These are phyloP conservation scores for Nymphaea thermarum DNA, from an alignment of 164 flowering plant genomes.

Conservation along the genomic window DNA sequence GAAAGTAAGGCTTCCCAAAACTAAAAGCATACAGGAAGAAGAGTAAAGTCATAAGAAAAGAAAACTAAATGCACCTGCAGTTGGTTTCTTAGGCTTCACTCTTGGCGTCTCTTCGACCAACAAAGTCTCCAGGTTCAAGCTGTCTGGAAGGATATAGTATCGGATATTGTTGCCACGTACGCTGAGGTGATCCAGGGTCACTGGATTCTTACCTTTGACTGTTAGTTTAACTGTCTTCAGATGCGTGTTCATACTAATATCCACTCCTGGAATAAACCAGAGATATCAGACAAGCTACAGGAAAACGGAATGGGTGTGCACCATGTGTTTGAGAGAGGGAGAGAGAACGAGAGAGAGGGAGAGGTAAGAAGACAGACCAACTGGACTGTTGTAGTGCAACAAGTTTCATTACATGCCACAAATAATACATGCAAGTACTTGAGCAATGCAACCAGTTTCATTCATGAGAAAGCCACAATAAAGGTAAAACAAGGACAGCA, in stretches of 20 bases:
- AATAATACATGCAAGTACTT: too few species aligned
- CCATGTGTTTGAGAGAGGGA: too few species aligned
- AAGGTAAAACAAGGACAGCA: too few species aligned
- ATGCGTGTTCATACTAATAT: conserved; percentile 93
- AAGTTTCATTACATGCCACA: too few species aligned
- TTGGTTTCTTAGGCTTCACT: conserved; percentile 87
- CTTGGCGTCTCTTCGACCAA: conserved; percentile 86
- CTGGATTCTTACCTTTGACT: conserved; percentile 76
- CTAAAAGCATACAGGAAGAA: background rate
- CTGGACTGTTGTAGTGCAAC: too few species aligned
- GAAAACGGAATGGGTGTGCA: too few species aligned
- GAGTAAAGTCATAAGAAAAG: background rate
- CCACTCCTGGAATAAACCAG: conserved; percentile 50
- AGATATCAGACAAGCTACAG: too few species aligned
- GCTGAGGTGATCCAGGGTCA: conserved; percentile 79
- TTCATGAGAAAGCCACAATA: too few species aligned
- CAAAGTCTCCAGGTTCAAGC: conserved; percentile 81
- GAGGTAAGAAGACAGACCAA: too few species aligned
- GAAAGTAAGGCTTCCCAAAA: background rate
- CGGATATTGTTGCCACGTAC: conserved; percentile 89
- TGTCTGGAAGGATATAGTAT: conserved; percentile 84
- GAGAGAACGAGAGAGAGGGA: too few species aligned
- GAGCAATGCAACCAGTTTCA: too few species aligned
- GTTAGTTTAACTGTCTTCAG: conserved; percentile 82
- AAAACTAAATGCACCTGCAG: conserved; percentile 42